phyloP scores from a whole-genome alignment of 106 monocot genomes.

The Gastrodia elata region DNA sequence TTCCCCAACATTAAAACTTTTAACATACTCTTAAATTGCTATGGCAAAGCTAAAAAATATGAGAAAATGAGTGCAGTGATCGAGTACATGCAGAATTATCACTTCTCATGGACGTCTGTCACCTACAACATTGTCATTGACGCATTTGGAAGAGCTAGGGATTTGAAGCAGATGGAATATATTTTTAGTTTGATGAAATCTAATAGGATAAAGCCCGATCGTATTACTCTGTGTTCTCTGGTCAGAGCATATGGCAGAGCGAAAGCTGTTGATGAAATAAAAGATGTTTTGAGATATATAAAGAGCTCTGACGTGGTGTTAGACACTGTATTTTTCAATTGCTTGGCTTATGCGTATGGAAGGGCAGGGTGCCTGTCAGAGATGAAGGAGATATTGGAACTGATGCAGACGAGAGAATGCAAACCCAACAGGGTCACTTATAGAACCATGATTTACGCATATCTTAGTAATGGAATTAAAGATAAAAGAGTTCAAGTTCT shows the following conservation, averaged over 20 bases:
- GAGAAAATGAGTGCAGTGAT: slow-evolving; percentile 96
- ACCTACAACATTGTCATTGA: slow-evolving; percentile 98
- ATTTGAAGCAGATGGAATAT: slow-evolving; percentile 84
- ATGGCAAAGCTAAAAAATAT: slow-evolving; percentile 74
- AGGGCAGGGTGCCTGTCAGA: slow-evolving; percentile 70
- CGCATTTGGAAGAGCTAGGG: slow-evolving; percentile 84
- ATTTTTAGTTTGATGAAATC: slow-evolving; percentile 92
- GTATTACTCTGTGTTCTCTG: slow-evolving; percentile 81
- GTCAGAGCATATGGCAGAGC: slow-evolving; percentile 80
- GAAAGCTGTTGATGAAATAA: slow-evolving; percentile 55
- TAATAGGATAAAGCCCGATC: slow-evolving; percentile 78
- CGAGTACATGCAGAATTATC: slow-evolving; percentile 99
- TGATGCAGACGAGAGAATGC: slow-evolving; percentile 64
- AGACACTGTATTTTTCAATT: slow-evolving; percentile 81
- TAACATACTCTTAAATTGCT: slow-evolving; percentile 90
- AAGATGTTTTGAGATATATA: slow-evolving; percentile 53
- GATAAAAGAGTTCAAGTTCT: slow-evolving; percentile 53
- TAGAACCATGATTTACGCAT: slow-evolving; percentile 85
- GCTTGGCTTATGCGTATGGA: slow-evolving; percentile 90
- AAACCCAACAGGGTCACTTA: slow-evolving; percentile 80
- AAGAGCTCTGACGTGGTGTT: slow-evolving; percentile 78
- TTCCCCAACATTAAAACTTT: slow-evolving; percentile 83
- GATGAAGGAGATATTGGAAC: slow-evolving; percentile 79
- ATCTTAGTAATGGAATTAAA: slow-evolving; percentile 56
- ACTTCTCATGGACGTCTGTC: slow-evolving; percentile 84